Conservation (phyloP, 768 basidiomycete genomes). For the Inosperma sp. region DNA sequence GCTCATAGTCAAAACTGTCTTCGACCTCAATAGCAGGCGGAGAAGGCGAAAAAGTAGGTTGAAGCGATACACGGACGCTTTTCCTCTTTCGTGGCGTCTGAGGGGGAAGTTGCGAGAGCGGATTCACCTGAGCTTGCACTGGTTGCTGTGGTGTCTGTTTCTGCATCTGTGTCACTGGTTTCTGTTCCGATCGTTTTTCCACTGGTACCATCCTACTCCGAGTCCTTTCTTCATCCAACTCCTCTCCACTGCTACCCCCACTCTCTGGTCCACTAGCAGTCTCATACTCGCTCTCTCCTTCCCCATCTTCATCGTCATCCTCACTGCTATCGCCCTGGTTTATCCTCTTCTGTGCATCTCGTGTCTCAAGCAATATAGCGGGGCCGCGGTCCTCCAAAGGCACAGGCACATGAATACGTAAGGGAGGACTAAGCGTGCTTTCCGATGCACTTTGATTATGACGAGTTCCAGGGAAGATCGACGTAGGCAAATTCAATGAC, state of each 20-base stretch:
- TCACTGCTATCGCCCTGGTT: too few relatives aligned
- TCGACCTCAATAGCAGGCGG: conserved; percentile 62
- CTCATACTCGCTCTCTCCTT: too few relatives aligned
- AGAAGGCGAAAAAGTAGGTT: conserved; percentile 70
- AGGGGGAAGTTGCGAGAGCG: neutral
- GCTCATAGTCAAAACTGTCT: conserved; percentile 31
- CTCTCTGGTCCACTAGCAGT: too few relatives aligned
- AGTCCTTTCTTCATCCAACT: too few relatives aligned
- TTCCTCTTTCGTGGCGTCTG: conserved; percentile 43
- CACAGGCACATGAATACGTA: neutral
- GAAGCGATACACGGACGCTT: conserved; percentile 73
- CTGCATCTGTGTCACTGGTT: neutral
- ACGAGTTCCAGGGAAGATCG: conserved; percentile 1
- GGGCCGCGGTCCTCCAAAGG: too few relatives aligned
- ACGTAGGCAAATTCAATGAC: conserved; percentile 12
- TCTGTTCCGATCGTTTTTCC: too few relatives aligned
- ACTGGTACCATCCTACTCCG: too few relatives aligned
- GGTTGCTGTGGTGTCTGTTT: conserved; percentile 8
- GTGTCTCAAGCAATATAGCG: too few relatives aligned
- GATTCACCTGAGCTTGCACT: conserved; percentile 5
- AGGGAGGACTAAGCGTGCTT: neutral
- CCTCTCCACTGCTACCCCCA: too few relatives aligned
- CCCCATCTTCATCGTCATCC: too few relatives aligned
- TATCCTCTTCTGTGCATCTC: too few relatives aligned
- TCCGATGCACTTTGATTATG: neutral